Evolutionary conservation across 1,139 yeast genomes (phyloP).

Genomic region (Suhomyces chickasaworum): DNA sequence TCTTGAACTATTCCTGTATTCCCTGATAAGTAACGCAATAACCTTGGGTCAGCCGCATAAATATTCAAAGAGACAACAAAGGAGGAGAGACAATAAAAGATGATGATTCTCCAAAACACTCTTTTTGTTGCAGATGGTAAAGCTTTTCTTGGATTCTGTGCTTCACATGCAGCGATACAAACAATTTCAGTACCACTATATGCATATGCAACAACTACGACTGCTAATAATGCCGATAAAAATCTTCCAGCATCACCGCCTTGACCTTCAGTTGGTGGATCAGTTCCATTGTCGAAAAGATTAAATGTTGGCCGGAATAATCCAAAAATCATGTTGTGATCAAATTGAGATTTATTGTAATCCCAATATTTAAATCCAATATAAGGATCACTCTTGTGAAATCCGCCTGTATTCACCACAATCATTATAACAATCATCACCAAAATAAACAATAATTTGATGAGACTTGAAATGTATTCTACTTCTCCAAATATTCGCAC

Average conservation of each 20-base stretch:
- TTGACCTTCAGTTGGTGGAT: conserved; percentile 48
- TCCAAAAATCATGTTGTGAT: conserved; percentile 59
- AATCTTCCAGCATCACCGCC: conserved; percentile 68
- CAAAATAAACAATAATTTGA: conserved; percentile 58
- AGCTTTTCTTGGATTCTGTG: conserved; percentile 76
- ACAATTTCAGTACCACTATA: conserved; percentile 83
- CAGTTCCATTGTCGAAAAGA: conserved; percentile 53
- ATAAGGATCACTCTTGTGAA: conserved; percentile 42
- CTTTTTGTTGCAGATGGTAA: conserved; percentile 76
- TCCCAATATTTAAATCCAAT: conserved; percentile 75
- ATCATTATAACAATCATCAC: conserved; percentile 66
- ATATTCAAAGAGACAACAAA: conserved; percentile 71
- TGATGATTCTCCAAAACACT: conserved; percentile 69
- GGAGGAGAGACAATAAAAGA: conserved; percentile 70
- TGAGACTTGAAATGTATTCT: conserved; percentile 62
- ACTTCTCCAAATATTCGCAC: conserved; percentile 76
- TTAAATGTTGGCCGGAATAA: conserved; percentile 73
- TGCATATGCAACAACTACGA: conserved; percentile 67
- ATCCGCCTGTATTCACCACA: conserved; percentile 54
- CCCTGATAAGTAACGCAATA: conserved; percentile 54
- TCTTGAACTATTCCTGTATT: conserved; percentile 30
- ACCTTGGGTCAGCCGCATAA: conserved; percentile 74
- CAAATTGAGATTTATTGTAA: conserved; percentile 48
- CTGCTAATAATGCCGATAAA: conserved; percentile 63
- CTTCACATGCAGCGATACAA: conserved; percentile 84